Evolutionary conservation across 2,329 filamentous ascomycete species (phyloP).

Genomic region (Arthrobotrys sinensis): DNA sequence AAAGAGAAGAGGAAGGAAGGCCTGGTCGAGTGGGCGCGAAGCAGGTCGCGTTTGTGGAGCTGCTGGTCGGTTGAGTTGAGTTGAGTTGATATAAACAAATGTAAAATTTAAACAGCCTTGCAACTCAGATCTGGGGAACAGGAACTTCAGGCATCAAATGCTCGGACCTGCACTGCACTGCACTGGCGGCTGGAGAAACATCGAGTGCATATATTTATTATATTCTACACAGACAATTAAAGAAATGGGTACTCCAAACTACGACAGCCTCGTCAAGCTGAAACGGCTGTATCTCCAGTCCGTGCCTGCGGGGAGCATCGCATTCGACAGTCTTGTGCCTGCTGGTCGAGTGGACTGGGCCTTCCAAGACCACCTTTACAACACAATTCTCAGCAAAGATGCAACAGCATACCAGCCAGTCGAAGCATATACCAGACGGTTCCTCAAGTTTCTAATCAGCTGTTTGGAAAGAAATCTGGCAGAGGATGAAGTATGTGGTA

Average conservation of each 20-base stretch:
- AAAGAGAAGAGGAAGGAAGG: conserved; percentile 9
- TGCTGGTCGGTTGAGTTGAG: neutral
- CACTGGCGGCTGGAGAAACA: neutral
- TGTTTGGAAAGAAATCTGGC: conserved; percentile 30
- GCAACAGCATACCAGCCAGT: conserved; percentile 52
- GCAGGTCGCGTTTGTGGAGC: conserved; percentile 37
- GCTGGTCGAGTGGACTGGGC: conserved; percentile 15
- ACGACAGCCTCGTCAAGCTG: conserved; percentile 21
- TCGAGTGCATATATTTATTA: neutral
- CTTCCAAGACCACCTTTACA: conserved; percentile 54
- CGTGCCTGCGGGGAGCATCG: conserved; percentile 48
- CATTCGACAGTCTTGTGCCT: conserved; percentile 45
- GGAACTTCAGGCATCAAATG: conserved; percentile 19
- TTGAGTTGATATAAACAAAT: conserved; percentile 58
- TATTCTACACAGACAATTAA: no score
- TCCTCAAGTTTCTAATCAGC: conserved; percentile 51
- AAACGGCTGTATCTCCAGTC: conserved; percentile 50
- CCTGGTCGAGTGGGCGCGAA: conserved; percentile 30
- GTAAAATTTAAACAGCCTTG: conserved; percentile 13
- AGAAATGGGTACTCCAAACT: neutral
- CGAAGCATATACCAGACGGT: conserved; percentile 35
- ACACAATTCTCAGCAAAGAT: conserved; percentile 58
- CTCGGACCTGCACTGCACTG: neutral
- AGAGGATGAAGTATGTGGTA: conserved; percentile 44
- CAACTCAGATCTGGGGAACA: neutral